A percentile compares a stretch with the other conserved stretches of the same genome.
These are phyloP conservation scores for Penicillium sp. DNA, from an alignment of 2,329 filamentous ascomycete species.

Conservation along the genomic window DNA sequence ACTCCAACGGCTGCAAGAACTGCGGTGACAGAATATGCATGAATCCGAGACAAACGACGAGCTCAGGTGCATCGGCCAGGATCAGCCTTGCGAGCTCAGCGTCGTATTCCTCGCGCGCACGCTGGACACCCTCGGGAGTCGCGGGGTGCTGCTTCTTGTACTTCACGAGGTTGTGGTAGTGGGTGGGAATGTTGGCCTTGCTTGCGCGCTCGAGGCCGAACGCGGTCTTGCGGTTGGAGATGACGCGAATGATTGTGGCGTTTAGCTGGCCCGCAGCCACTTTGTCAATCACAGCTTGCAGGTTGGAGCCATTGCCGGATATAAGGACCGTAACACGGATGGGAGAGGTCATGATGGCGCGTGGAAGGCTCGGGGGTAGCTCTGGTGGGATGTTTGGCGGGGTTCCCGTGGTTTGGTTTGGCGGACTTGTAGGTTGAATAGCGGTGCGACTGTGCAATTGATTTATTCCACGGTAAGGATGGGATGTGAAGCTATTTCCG, in stretches of 20 bases:
- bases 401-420: slow-evolving; percentile 2
- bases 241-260: slow-evolving; percentile 58
- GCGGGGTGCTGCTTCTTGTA: slow-evolving; percentile 67
- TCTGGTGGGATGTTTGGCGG: slow-evolving; percentile 1
- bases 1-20: slow-evolving; percentile 66
- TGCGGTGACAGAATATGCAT: slow-evolving; percentile 74
- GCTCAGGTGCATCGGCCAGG: slow-evolving; percentile 61
- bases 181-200: slow-evolving; percentile 62
- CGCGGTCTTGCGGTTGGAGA: slow-evolving; percentile 62
- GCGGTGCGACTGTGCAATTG: slow-evolving; percentile 7
- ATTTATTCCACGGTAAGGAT: not conserved
- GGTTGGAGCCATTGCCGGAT: slow-evolving; percentile 71
- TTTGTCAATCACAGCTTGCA: slow-evolving; percentile 71
- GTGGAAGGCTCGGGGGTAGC: not conserved
- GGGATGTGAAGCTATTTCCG: not conserved
- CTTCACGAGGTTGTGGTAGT: slow-evolving; percentile 76
- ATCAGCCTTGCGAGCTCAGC: slow-evolving; percentile 67
- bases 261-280: slow-evolving; percentile 49
- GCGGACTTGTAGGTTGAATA: not conserved
- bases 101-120: slow-evolving; percentile 67
- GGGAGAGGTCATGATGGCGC: slow-evolving; percentile 28
- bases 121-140: slow-evolving; percentile 48
- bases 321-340: slow-evolving; percentile 64
- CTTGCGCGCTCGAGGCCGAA: slow-evolving; percentile 61
- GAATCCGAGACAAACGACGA: slow-evolving; percentile 80